Base-by-base conservation (phyloP, 202 grass and related monocot species). In the Panicum hallii region DNA sequence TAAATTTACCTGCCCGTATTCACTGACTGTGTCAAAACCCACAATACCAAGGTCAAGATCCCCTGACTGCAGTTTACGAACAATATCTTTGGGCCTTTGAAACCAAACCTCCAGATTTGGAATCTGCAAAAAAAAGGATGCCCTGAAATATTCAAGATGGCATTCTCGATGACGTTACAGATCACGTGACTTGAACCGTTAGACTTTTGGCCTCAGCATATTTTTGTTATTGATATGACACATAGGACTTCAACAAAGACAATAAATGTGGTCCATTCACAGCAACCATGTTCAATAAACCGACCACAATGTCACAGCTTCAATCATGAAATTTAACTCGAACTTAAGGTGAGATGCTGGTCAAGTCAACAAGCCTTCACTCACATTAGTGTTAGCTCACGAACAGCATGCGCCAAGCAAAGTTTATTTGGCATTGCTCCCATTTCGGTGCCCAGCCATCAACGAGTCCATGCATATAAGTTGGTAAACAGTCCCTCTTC, bases 51-150 rank as follows among this genome's bases (percentile, higher is more conserved):
- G 91, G 70, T 94, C 97, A 65, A 99, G 75, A 85, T 99, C 93
- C 19, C 97, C 97, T 65, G 97, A 94, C 30, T 77, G 87, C 61
- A 99, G 72, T 87, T 99, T 97, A 63, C 87, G 88, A 40, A 99
- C 90, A 48, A 99, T 99, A 83, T 99, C 97, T 74, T 89, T 97
- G 14, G 97, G 93, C 73, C 93, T 93, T 77, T 99, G 93, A 74
- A 99, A 92, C 97, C 97, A 99, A 83, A 99, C 91, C 83, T 97
- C 97, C 84, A 99, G 78, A 72, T 97, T 97, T 71, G 93, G 84
- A 19, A 99, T 81, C 93, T 94, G 80, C 40, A 85, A 54, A 83
- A 45, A 85, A 45, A 14, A 63, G 12, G 22, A 61, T 26, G 30
- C 23, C 6, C 55, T 44, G 6, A 44, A 76, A 61, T 44, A 76